Conservation (phyloP, 768 basidiomycete species). For the Rhodotorula sphaerocarpa region DNA sequence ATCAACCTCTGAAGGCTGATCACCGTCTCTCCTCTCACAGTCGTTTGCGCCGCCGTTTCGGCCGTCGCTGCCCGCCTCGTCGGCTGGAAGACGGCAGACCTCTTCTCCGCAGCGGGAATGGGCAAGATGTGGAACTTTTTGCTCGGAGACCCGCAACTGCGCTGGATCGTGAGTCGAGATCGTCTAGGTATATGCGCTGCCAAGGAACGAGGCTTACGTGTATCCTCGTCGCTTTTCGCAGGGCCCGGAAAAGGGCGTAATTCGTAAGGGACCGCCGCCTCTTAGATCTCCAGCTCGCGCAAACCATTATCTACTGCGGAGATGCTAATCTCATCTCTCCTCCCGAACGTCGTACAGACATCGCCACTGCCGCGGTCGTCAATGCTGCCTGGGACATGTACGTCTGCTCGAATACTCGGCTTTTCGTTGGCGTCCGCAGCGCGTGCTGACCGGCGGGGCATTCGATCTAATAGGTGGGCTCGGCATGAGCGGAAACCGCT, state of each 20-base stretch:
- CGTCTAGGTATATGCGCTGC: not conserved
- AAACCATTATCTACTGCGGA: no score
- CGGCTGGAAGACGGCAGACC: slow-evolving; percentile 67
- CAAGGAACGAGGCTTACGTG: not conserved
- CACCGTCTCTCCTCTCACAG: not conserved
- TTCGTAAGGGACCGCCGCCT: no score
- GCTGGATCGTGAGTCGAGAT: slow-evolving; percentile 55
- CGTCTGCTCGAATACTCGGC: slow-evolving; percentile 9
- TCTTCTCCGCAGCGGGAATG: slow-evolving; percentile 69
- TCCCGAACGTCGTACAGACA: no score
- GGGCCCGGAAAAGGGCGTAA: slow-evolving; percentile 91
- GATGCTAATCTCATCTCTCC: no score
- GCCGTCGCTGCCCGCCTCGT: slow-evolving; percentile 72
- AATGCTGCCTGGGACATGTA: slow-evolving; percentile 87
- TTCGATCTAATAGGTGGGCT: slow-evolving; percentile 51
- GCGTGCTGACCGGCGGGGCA: not conserved
- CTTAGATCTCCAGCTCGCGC: no score
- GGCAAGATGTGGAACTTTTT: slow-evolving; percentile 82
- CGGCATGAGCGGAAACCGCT: slow-evolving; percentile 70
- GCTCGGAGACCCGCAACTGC: slow-evolving; percentile 76
- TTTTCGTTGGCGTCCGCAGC: not conserved
- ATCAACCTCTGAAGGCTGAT: not conserved
- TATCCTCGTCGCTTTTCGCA: not conserved
- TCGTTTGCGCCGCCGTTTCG: slow-evolving; percentile 40
- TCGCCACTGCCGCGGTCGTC: slow-evolving; percentile 50